Conservation (phyloP, 1,284 basidiomycete genomes). For the Apiotrichum mycotoxinovorans region DNA sequence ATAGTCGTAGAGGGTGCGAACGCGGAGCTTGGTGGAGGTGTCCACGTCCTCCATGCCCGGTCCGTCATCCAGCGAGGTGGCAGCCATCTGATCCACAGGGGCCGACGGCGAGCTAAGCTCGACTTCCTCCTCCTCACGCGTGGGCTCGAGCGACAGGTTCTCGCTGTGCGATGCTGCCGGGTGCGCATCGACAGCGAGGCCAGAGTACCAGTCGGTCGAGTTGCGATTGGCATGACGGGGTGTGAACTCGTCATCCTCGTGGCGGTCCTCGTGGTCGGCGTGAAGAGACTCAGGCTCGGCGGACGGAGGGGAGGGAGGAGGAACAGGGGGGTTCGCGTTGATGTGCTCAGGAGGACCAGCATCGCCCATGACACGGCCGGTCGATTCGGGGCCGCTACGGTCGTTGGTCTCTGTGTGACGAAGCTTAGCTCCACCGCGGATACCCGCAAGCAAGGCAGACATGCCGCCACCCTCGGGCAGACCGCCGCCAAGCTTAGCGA, state of each 20-base stretch:
- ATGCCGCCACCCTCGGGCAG: conserved; percentile 45
- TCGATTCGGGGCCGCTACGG: conserved; percentile 63
- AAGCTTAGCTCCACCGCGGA: conserved; percentile 75
- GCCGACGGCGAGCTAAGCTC: neutral
- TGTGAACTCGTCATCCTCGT: conserved; percentile 28
- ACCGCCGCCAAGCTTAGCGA: conserved; percentile 47
- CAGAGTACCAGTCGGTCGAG: conserved; percentile 87
- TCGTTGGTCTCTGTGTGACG: conserved; percentile 80
- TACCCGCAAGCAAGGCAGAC: conserved; percentile 70
- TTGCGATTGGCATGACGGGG: conserved; percentile 60
- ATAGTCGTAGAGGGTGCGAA: conserved; percentile 76
- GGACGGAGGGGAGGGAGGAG: conserved; percentile 23
- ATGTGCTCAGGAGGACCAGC: conserved; percentile 69
- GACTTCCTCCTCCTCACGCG: conserved; percentile 35
- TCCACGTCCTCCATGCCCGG: conserved; percentile 22
- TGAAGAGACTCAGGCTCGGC: neutral
- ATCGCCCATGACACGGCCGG: conserved; percentile 75
- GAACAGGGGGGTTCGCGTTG: conserved; percentile 42
- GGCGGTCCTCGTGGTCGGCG: too few relatives aligned
- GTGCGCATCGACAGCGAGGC: conserved; percentile 70
- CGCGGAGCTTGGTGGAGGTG: conserved; percentile 54
- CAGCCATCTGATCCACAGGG: neutral
- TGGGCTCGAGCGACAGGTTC: conserved; percentile 24
- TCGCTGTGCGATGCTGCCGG: conserved; percentile 29
- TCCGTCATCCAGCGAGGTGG: conserved; percentile 9